A percentile compares a stretch with the other conserved stretches of the same genome.
Evolutionary conservation across 306 rosid genomes (phyloP).

Genomic region (Crotalaria pallida): DNA sequence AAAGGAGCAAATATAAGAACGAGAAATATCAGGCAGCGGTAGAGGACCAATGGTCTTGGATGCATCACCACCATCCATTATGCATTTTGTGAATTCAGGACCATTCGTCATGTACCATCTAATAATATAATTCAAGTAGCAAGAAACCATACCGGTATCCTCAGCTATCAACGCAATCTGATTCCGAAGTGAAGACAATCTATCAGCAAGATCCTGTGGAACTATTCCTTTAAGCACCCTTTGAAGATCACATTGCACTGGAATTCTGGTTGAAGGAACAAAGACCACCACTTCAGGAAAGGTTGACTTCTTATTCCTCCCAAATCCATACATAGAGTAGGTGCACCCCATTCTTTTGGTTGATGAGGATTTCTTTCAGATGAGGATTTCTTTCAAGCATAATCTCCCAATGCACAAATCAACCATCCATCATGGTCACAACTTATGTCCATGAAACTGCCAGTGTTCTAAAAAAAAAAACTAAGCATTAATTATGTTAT

Average conservation of each 20-base stretch:
- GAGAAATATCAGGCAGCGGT: no score
- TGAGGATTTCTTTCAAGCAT: conserved; percentile 31
- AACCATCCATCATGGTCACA: conserved; percentile 29
- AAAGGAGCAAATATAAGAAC: neutral
- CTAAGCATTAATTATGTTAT: neutral
- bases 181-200: conserved; percentile 60
- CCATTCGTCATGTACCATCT: no score
- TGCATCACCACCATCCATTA: no score
- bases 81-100: no score
- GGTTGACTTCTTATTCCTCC: conserved; percentile 57
- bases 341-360: conserved; percentile 65
- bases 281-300: conserved; percentile 64
- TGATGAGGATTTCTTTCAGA: conserved; percentile 23
- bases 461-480: neutral
- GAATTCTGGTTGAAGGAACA: conserved; percentile 69
- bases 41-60: no score
- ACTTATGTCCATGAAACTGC: conserved; percentile 14
- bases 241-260: conserved; percentile 69
- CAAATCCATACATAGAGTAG: conserved; percentile 53
- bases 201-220: conserved; percentile 55
- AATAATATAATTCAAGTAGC: neutral
- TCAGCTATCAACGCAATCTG: conserved; percentile 77
- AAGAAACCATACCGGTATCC: conserved; percentile 56
- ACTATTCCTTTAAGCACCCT: conserved; percentile 55
- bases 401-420: conserved; percentile 52